Evolutionary conservation across 352 stramenopile genomes (phyloP).

Genomic region (Phytophthora sojae): DNA sequence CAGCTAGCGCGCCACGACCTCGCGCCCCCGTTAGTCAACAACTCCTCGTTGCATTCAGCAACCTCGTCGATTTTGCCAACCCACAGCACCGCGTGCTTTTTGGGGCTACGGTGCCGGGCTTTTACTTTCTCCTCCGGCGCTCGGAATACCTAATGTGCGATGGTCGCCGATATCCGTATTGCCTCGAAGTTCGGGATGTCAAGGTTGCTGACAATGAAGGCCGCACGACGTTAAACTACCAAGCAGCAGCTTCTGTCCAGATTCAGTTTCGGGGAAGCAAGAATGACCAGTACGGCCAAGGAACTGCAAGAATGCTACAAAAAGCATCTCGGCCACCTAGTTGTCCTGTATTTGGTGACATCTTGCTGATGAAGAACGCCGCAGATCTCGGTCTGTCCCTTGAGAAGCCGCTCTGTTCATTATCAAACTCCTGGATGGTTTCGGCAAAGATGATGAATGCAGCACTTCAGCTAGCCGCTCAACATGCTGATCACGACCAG

Average conservation of each 20-base stretch:
- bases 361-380: too few species aligned
- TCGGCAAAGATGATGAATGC: too few species aligned
- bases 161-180: conserved; percentile 7
- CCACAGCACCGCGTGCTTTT: conserved; percentile 27
- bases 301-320: too few species aligned
- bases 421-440: too few species aligned
- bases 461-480: too few species aligned
- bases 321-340: too few species aligned
- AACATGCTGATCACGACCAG: too few species aligned
- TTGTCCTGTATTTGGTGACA: too few species aligned
- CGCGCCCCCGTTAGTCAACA: neutral
- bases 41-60: neutral
- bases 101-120: conserved; percentile 39
- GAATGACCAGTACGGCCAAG: neutral
- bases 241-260: neutral
- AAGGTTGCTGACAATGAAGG: conserved; percentile 5
- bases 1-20: neutral
- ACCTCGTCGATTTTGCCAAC: neutral
- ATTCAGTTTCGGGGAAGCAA: neutral
- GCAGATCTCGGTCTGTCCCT: too few species aligned
- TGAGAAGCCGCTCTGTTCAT: too few species aligned
- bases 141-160: conserved; percentile 23
- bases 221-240: neutral
- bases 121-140: conserved; percentile 27
- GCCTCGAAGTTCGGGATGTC: conserved; percentile 5